Base-by-base conservation (phyloP, 345 rosid species). In the Linum lewisii region DNA sequence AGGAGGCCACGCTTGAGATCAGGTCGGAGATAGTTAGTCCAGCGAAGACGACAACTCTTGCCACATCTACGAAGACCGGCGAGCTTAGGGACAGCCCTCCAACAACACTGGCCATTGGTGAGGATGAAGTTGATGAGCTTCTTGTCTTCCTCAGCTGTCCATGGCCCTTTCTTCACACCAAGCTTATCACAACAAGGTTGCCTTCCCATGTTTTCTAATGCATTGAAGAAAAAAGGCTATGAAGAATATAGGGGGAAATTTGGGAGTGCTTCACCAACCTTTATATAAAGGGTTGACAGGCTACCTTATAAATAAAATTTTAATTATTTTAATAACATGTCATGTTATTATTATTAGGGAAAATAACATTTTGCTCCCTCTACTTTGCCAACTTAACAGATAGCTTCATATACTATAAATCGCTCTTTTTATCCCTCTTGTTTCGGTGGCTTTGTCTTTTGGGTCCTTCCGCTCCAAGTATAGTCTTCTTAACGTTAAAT, bases 21-120 rank as follows among this genome's bases (percentile, higher is more conserved):
- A 6, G 95, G 95, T n/a, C 95, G 84, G 51, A 86, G 95, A 68
- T 86, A 86, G 67, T 86, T 86, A 59, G 90, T 86, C 95, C 95
- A 86, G 5, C 95, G 95, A 22, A 84, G 90, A 21, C 95, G 90
- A 79, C 95, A 86, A 60, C 95, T 84, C 79, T 86, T 86, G 24
- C 95, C 95, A 11, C 95, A 86, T 13, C 95, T 87, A 14, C 87
- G 84, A 36, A 24, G 3, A 36, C 65, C 36, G 24, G 51, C 24
- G 15, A 34, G 25, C 57, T 57, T 19, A 42, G 29, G 21, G 25
- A 47, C 26, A 44, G 44, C 63, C 32, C 56, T 63, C 73, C 65
- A 25, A 68, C 75, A 75, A 64, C 69, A 64, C 51, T 62, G 21
- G 56, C 60, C 47, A 61, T 65, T 62, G 59, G 78, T 24, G 72